phyloP scores from a whole-genome alignment of 768 basidiomycete species.

The Pulveroboletus sp. region DNA sequence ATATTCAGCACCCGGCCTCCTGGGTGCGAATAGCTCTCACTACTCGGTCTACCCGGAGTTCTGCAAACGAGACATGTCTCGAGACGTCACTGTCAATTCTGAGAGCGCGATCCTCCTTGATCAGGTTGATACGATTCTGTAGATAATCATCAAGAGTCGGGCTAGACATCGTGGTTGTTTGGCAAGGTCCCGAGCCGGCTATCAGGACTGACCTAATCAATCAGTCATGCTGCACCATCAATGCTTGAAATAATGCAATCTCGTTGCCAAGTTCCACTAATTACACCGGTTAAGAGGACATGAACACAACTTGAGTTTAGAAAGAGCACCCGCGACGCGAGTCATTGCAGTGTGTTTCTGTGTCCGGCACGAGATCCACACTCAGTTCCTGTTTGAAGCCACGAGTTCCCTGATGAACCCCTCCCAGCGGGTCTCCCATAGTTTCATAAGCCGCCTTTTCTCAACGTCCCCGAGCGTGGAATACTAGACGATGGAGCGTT shows the following conservation, averaged over 20 bases:
- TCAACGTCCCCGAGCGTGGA: slow-evolving; percentile 46
- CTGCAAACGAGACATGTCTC: slow-evolving; percentile 32
- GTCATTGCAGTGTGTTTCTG: background rate
- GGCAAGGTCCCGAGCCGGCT: background rate
- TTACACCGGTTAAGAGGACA: background rate
- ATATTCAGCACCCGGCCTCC: slow-evolving; percentile 50
- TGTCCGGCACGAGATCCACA: background rate
- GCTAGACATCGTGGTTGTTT: slow-evolving; percentile 6
- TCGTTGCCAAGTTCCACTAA: background rate
- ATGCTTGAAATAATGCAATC: background rate
- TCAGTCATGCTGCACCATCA: too few relatives aligned
- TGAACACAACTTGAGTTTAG: background rate
- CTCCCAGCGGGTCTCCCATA: slow-evolving; percentile 49
- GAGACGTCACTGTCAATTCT: slow-evolving; percentile 39
- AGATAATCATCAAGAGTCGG: slow-evolving; percentile 8
- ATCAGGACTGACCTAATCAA: background rate
- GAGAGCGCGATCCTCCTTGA: slow-evolving; percentile 43
- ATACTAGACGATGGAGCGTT: slow-evolving; percentile 33
- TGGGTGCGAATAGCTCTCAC: slow-evolving; percentile 47
- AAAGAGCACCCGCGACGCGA: background rate
- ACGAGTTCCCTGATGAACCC: slow-evolving; percentile 39
- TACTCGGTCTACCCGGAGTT: slow-evolving; percentile 50
- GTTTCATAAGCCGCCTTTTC: slow-evolving; percentile 38
- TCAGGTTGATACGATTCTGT: slow-evolving; percentile 23
- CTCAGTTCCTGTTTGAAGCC: slow-evolving; percentile 1